A percentile compares a stretch with the other conserved stretches of the same genome.
phyloP scores from a whole-genome alignment of 768 basidiomycete genomes.

The Termitomyces eurrhizus region DNA sequence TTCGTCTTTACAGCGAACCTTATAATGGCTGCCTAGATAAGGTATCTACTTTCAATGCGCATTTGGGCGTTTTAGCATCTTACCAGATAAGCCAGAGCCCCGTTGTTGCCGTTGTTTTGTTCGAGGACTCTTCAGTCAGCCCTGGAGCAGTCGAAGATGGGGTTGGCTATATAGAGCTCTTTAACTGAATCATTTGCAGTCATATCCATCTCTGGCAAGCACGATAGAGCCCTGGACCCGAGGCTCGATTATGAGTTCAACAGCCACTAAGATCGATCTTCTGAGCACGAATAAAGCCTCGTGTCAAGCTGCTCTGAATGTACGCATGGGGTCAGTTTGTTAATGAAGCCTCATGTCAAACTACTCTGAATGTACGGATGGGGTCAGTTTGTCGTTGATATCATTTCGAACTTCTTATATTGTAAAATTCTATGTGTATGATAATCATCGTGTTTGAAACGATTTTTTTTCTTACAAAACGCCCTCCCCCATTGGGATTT shows the following conservation, averaged over 20 bases:
- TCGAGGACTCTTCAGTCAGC: too few relatives aligned
- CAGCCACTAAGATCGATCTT: neutral
- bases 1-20: neutral
- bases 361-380: neutral
- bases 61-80: neutral
- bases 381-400: neutral
- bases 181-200: neutral
- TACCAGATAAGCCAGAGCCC: neutral
- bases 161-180: neutral
- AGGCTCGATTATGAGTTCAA: neutral
- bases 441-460: too few relatives aligned
- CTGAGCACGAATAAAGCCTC: too few relatives aligned
- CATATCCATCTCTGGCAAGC: neutral
- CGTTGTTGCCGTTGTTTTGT: neutral
- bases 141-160: neutral
- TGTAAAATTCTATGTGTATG: neutral
- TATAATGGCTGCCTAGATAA: too few relatives aligned
- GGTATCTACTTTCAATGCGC: neutral
- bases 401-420: neutral
- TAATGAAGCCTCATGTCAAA: too few relatives aligned
- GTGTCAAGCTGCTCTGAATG: neutral
- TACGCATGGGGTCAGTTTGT: neutral
- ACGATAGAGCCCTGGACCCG: neutral
- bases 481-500: too few relatives aligned
- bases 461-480: too few relatives aligned